Conservation (phyloP, 2,329 filamentous ascomycete species). For the Curvularia sp. region DNA sequence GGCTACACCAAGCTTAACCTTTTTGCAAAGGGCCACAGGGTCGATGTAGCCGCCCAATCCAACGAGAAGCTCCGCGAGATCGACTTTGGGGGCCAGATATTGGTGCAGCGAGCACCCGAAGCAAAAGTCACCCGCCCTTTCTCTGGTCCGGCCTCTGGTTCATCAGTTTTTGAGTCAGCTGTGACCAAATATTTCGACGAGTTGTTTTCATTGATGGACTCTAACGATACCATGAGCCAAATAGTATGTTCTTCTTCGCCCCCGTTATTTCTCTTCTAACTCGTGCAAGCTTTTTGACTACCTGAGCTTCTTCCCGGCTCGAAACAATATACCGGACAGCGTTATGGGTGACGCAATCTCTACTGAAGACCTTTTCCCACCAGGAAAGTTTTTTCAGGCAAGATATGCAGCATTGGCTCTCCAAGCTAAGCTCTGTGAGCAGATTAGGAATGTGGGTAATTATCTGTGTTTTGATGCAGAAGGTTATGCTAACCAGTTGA, state of each 20-base stretch:
- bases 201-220: constrained; percentile 79
- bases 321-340: constrained; percentile 37
- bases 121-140: constrained; percentile 34
- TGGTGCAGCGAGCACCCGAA: constrained; percentile 42
- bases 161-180: constrained; percentile 72
- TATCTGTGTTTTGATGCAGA: neutral
- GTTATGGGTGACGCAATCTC: constrained; percentile 34
- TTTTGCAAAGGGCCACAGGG: constrained; percentile 72
- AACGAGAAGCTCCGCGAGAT: constrained; percentile 67
- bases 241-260: constrained; percentile 24
- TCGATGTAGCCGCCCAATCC: constrained; percentile 67
- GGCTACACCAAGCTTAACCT: constrained; percentile 78
- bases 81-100: constrained; percentile 34
- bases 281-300: constrained; percentile 44
- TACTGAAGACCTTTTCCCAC: constrained; percentile 42
- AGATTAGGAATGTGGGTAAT: constrained; percentile 39
- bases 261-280: constrained; percentile 20
- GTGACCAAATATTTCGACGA: constrained; percentile 83
- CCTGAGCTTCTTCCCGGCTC: constrained; percentile 42
- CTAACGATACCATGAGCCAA: constrained; percentile 63
- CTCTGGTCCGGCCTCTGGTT: constrained; percentile 34
- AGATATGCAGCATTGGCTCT: constrained; percentile 45
- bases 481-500: constrained; percentile 17
- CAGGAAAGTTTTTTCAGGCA: constrained; percentile 45
- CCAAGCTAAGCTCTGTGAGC: constrained; percentile 39